Percentiles rank a stretch among this genome's conserved stretches.
Conservation (phyloP, 352 stramenopile species). For the Phytophthora chlamydospora region DNA sequence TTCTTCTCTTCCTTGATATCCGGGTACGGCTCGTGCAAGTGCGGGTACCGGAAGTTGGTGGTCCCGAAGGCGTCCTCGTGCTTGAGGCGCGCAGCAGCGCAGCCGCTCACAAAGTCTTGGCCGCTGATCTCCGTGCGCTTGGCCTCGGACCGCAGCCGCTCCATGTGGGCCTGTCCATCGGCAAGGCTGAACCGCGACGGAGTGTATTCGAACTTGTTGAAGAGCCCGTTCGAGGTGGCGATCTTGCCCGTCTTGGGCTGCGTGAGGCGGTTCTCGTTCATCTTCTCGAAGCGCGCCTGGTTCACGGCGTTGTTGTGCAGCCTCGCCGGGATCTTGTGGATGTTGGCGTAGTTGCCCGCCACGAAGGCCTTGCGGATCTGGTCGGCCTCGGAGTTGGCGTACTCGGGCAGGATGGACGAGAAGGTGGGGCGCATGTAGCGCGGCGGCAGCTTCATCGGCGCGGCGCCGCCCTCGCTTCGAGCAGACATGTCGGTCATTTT, state of each 20-base stretch:
- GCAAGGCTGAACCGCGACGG: slow-evolving; percentile 69
- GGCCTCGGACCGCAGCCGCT: slow-evolving; percentile 65
- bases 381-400: slow-evolving; percentile 76
- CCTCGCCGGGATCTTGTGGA: slow-evolving; percentile 65
- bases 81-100: slow-evolving; percentile 58
- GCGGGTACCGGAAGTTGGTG: slow-evolving; percentile 60
- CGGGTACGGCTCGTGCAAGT: slow-evolving; percentile 73
- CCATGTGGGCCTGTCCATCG: slow-evolving; percentile 70
- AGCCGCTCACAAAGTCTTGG: slow-evolving; percentile 67
- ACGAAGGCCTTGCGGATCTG: slow-evolving; percentile 80
- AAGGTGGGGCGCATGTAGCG: slow-evolving; percentile 88
- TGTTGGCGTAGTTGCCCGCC: slow-evolving; percentile 66
- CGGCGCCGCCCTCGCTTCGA: slow-evolving; percentile 6
- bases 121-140: slow-evolving; percentile 79
- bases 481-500: slow-evolving; percentile 17
- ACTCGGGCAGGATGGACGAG: slow-evolving; percentile 79
- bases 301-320: slow-evolving; percentile 67
- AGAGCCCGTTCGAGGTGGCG: slow-evolving; percentile 71
- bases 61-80: slow-evolving; percentile 78
- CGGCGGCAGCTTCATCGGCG: slow-evolving; percentile 39
- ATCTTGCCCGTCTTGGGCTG: slow-evolving; percentile 48
- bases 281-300: slow-evolving; percentile 70
- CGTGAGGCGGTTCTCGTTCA: slow-evolving; percentile 77
- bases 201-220: slow-evolving; percentile 82
- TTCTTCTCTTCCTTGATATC: slow-evolving; percentile 60